phyloP scores from a whole-genome alignment of 176 grass and related monocot genomes.

The Oryza meyeriana region DNA sequence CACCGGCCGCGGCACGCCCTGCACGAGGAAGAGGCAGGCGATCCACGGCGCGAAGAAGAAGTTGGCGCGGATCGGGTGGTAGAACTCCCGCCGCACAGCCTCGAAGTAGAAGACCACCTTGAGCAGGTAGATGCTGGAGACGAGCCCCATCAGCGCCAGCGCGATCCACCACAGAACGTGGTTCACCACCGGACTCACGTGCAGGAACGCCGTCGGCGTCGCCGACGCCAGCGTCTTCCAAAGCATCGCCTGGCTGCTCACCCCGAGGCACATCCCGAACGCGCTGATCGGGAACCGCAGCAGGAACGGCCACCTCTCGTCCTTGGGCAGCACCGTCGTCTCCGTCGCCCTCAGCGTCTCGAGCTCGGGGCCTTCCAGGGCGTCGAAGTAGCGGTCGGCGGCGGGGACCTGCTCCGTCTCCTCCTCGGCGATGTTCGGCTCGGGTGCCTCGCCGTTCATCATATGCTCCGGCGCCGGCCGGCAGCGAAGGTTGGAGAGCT shows the following conservation, averaged over 20 bases:
- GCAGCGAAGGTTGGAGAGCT: conserved; percentile 82
- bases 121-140: conserved; percentile 66
- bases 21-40: conserved; percentile 66
- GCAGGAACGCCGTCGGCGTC: conserved; percentile 58
- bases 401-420: conserved; percentile 54
- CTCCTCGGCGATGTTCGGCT: conserved; percentile 33
- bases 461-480: conserved; percentile 31
- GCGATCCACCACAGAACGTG: conserved; percentile 68
- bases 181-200: conserved; percentile 49
- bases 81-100: conserved; percentile 84
- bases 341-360: conserved; percentile 79
- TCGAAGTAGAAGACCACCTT: conserved; percentile 93
- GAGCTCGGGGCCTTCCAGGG: conserved; percentile 86
- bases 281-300: conserved; percentile 83
- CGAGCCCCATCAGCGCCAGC: conserved; percentile 42
- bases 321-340: conserved; percentile 74
- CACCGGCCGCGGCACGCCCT: conserved; percentile 47
- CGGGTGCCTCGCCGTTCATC: neutral
- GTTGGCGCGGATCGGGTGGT: conserved; percentile 88
- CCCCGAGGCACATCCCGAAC: conserved; percentile 87
- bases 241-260: conserved; percentile 86
- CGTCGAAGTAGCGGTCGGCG: conserved; percentile 85
- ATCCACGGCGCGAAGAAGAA: conserved; percentile 99
- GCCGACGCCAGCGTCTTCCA: conserved; percentile 77
- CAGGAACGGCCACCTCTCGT: conserved; percentile 93